Evolutionary conservation across 768 basidiomycete species (phyloP), one percentile per base, ranked within the genome.

Genomic region (Russula sp.): DNA sequence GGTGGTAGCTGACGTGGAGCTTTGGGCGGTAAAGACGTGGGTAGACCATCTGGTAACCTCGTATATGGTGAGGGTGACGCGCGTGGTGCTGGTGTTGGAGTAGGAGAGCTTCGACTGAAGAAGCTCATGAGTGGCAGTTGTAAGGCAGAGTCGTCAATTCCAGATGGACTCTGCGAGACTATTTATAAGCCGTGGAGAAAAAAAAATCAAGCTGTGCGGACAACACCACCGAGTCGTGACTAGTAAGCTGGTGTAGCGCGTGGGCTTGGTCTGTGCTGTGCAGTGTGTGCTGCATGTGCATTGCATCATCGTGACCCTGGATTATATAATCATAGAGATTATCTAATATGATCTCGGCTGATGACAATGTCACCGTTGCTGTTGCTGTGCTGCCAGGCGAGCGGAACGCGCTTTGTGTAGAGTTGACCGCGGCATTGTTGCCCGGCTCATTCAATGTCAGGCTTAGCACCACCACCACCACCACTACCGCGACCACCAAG

Each of bases 1-100:
- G 62, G 35, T 45, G 66, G 58, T 34, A 66, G 66, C 27, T 70
- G 66, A 2, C 73, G 70, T n/a, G 61, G 40, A 2, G 63, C 50
- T 49, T 59, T 55, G 14, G 67, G 45, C 1, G 67, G 59, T 45
- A 68, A 47, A 49, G 56, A 58, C 18, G 57, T 3, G 42, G 66
- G 67, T n/a, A 65, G 61, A 7, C 40, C 54, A 39, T 67, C 62
- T 13, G 67, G 67, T 22, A 66, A 6, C 51, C 65, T 61, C 13
- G 61, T 39, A 57, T 68, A 68, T 39, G 65, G 65, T 1, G 67
- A 68, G 47, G 67, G 50, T 49, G 62, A 42, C 2, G 16, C 47
- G 47, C 61, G 61, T 34, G 48, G 62, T 10, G 42, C 49, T 16
- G 65, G 35, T 9, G 10, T 35, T n/a, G 57, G 67, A 40, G 59